phyloP scores from a whole-genome alignment of 2,329 filamentous ascomycete genomes.

The Colletotrichum gloeosporioides region DNA sequence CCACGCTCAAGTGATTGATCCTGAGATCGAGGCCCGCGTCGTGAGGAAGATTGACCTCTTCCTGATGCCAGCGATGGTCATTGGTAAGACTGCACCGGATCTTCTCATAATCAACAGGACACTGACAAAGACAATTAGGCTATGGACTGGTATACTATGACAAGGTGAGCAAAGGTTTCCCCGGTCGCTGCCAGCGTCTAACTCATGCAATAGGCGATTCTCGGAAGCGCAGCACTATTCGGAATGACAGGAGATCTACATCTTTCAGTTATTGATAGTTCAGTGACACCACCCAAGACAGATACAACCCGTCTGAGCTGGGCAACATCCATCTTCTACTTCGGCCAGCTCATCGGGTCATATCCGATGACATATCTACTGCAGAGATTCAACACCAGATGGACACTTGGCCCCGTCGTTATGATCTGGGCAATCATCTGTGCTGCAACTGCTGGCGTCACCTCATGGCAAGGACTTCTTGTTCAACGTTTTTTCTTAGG shows the following conservation, averaged over 20 bases:
- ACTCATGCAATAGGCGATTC: slow-evolving; percentile 49
- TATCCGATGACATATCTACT: slow-evolving; percentile 64
- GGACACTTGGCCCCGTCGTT: slow-evolving; percentile 54
- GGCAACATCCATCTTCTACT: slow-evolving; percentile 68
- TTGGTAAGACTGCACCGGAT: slow-evolving; percentile 41
- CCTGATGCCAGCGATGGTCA: slow-evolving; percentile 61
- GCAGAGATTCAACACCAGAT: slow-evolving; percentile 58
- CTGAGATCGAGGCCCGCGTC: slow-evolving; percentile 24
- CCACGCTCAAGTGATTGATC: not conserved
- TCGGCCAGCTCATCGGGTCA: slow-evolving; percentile 63
- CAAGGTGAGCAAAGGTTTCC: slow-evolving; percentile 47
- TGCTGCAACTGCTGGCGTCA: slow-evolving; percentile 61
- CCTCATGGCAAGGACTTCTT: slow-evolving; percentile 56
- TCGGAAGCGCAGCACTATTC: slow-evolving; percentile 63
- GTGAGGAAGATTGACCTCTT: slow-evolving; percentile 61
- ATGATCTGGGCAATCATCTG: slow-evolving; percentile 60
- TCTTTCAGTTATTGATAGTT: slow-evolving; percentile 44
- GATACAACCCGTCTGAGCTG: slow-evolving; percentile 61
- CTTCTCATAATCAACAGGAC: not conserved
- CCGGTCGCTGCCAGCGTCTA: not conserved
- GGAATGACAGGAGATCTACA: slow-evolving; percentile 63
- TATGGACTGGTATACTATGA: slow-evolving; percentile 76
- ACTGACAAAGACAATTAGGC: slow-evolving; percentile 31
- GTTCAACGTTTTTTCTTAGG: slow-evolving; percentile 52
- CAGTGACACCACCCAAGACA: slow-evolving; percentile 44